Base-by-base conservation (phyloP, 2,329 filamentous ascomycete genomes). In the Colletotrichum zoysiae region DNA sequence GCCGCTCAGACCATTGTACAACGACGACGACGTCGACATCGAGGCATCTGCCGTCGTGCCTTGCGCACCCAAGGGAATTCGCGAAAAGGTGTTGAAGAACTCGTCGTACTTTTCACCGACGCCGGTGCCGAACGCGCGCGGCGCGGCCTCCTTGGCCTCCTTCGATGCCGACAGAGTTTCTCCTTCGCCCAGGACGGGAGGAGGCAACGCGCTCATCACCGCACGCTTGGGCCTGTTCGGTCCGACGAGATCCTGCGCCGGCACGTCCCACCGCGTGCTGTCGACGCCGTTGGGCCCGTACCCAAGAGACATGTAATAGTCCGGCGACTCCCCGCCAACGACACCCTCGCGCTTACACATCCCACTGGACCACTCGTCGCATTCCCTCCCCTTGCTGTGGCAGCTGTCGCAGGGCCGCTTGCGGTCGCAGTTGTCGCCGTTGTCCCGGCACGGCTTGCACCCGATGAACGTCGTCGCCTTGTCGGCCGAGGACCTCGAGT, bases 381-480 rank as follows among this genome's bases (percentile, higher is more conserved):
- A 76, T 11, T 75, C 35, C 12, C 65, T 40, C 1, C 65, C 73
- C 26, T 68, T 44, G 9, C 63, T 26, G 14, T 73, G 66, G 74
- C 82, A 83, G 5, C 77, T 79, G 62, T 82, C 79, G 67, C 82
- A 83, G 1, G 82, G 82, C 26, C 81, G 77, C 65, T 81, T 80
- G 1, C 79, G 78, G 59, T 83, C 82, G 69, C 82, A 83, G 11
- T 40, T 57, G 3, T 61, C 42, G 7, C 44, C 50, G 30, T 62
- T 55, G 3, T 65, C 4, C 8, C 44, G 44, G 26, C 74, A 75
- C 35, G 50, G 51, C 35, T 44, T 23, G 65, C 74, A 74, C 1
- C 56, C 62, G 8, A 18, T 3, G 59, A 74, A 69, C 11, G 38
- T 44, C 30, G 59, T 63, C 3, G 33, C 62, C 9, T 42, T 44